These are phyloP conservation scores for Penicillium pulvis DNA, from an alignment of 495 filamentous ascomycete species.

Conservation along the genomic window DNA sequence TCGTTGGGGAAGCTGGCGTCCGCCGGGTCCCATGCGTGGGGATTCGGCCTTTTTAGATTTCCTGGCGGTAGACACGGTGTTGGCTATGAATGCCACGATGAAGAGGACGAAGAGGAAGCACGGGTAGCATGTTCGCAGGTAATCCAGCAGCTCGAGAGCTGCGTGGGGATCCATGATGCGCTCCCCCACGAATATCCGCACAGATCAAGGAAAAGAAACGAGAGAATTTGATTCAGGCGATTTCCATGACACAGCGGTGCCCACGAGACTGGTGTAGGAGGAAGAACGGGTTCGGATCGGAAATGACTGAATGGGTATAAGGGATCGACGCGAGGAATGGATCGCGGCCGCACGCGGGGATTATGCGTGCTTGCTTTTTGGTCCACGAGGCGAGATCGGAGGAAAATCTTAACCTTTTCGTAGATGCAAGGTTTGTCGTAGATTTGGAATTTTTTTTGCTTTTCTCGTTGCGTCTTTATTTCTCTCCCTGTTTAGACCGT, in stretches of 20 bases:
- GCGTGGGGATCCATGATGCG: conserved; percentile 41
- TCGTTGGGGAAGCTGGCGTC: conserved; percentile 73
- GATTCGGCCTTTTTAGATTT: conserved; percentile 40
- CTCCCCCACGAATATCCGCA: conserved; percentile 24
- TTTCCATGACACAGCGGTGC: conserved; percentile 45
- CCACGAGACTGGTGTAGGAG: conserved; percentile 8
- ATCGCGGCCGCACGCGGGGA: conserved; percentile 24
- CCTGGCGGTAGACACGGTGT: conserved; percentile 59
- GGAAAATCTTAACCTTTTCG: conserved; percentile 9
- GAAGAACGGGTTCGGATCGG: conserved; percentile 20
- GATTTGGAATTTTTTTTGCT: no score
- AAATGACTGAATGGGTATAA: conserved; percentile 25
- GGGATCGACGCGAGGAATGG: conserved; percentile 33
- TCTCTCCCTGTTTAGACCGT: background rate
- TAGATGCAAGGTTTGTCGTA: background rate
- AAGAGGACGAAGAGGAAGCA: conserved; percentile 70
- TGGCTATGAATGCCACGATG: conserved; percentile 61
- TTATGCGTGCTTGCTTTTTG: conserved; percentile 12
- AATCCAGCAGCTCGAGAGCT: conserved; percentile 48
- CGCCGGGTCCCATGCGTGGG: conserved; percentile 65
- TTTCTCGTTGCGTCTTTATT: background rate
- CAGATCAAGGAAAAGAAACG: conserved; percentile 8
- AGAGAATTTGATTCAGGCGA: conserved; percentile 29
- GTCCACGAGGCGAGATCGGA: conserved; percentile 24
- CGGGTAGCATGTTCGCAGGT: conserved; percentile 63